phyloP scores from a whole-genome alignment of 257 asterid genomes.

The Cruciata laevipes region DNA sequence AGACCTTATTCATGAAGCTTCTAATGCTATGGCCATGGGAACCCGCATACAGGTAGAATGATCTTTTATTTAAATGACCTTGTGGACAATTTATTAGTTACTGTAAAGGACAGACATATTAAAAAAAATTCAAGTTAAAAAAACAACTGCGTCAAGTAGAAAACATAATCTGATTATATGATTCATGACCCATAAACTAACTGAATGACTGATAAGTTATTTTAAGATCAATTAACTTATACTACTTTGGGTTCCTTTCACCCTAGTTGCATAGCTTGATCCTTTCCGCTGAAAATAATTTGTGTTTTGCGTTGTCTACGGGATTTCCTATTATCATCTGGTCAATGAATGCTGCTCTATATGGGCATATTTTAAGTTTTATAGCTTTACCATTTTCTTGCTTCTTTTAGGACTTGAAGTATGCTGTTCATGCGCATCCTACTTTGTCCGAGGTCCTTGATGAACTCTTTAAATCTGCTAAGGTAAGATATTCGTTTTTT shows the following conservation, averaged over 20 bases:
- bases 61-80: conserved; percentile 8
- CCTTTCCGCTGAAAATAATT: not conserved
- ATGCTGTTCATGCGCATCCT: conserved; percentile 96
- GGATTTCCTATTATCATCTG: not conserved
- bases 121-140: not conserved
- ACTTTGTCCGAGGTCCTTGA: conserved; percentile 92
- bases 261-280: not conserved
- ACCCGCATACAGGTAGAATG: conserved; percentile 67
- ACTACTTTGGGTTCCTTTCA: not conserved
- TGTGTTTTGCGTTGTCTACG: not conserved
- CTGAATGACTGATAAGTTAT: not conserved
- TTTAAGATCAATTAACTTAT: not conserved
- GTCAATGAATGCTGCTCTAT: conserved; percentile 5
- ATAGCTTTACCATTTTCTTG: conserved; percentile 14
- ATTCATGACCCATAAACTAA: not conserved
- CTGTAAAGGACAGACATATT: not conserved
- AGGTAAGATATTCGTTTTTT: conserved; percentile 38
- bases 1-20: conserved; percentile 92
- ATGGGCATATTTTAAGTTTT: not conserved
- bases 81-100: conserved; percentile 3
- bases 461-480: conserved; percentile 83
- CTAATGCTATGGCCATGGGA: conserved; percentile 89
- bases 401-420: conserved; percentile 58
- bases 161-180: not conserved
- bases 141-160: not conserved